A percentile compares a stretch with the other conserved stretches of the same genome.
Conservation (phyloP, 768 basidiomycete genomes). For the Lactifluus pinguis region DNA sequence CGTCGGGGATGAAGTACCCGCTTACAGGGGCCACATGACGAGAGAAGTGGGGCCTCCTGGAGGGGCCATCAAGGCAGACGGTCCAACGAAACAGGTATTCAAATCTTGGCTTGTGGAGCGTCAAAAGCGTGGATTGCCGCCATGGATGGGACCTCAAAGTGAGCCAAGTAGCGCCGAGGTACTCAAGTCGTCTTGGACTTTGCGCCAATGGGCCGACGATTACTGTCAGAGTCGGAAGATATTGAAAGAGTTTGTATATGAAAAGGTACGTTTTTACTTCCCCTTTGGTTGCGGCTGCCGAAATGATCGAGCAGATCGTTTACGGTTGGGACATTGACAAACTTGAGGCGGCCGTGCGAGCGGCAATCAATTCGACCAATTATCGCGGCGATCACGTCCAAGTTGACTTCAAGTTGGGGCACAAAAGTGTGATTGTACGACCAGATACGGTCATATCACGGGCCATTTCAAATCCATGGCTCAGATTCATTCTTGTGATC, state of each 20-base stretch:
- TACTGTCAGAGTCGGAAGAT: slow-evolving; percentile 63
- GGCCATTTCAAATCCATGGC: slow-evolving; percentile 59
- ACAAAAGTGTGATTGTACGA: slow-evolving; percentile 50
- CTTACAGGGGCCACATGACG: slow-evolving; percentile 56
- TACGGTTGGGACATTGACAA: slow-evolving; percentile 50
- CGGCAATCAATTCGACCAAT: slow-evolving; percentile 32
- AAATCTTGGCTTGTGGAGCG: slow-evolving; percentile 40
- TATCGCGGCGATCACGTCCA: slow-evolving; percentile 34
- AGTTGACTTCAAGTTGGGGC: slow-evolving; percentile 42
- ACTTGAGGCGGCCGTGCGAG: slow-evolving; percentile 31
- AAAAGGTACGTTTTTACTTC: slow-evolving; percentile 40
- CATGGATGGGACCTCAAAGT: slow-evolving; percentile 31
- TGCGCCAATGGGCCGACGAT: slow-evolving; percentile 65
- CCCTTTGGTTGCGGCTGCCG: background rate
- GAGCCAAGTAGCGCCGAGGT: slow-evolving; percentile 8
- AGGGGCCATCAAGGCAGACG: slow-evolving; percentile 33
- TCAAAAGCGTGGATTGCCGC: slow-evolving; percentile 40
- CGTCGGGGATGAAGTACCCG: slow-evolving; percentile 51
- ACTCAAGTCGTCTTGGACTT: slow-evolving; percentile 20
- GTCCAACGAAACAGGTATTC: slow-evolving; percentile 35
- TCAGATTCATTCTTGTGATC: slow-evolving; percentile 60
- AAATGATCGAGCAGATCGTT: slow-evolving; percentile 32
- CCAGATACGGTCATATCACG: slow-evolving; percentile 60
- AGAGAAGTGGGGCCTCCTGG: slow-evolving; percentile 40
- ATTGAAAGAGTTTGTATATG: slow-evolving; percentile 72